A percentile compares a stretch with the other conserved stretches of the same genome.
Conservation (phyloP, 2,329 filamentous ascomycete genomes). For the Ascosphaera acerosa region DNA sequence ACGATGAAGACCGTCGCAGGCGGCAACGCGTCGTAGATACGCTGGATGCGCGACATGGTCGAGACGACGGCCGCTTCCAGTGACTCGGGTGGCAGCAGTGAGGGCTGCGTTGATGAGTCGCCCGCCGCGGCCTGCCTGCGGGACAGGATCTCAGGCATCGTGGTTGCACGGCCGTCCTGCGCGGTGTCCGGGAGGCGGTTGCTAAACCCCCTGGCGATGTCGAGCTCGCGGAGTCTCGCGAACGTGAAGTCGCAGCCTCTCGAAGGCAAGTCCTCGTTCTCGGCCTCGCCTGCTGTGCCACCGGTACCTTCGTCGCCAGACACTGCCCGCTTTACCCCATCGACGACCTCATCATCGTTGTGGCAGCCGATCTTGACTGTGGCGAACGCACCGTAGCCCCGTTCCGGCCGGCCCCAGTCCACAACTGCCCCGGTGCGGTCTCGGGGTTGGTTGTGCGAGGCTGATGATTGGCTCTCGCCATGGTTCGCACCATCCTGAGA, state of each 20-base stretch:
- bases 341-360: conserved; percentile 31
- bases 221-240: conserved; percentile 35
- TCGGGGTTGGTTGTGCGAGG: conserved; percentile 4
- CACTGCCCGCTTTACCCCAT: conserved; percentile 27
- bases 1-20: conserved; percentile 35
- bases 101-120: conserved; percentile 5
- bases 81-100: conserved; percentile 4
- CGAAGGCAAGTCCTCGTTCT: conserved; percentile 19
- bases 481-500: conserved; percentile 8
- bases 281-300: too few relatives aligned
- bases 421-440: conserved; percentile 33
- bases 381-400: conserved; percentile 32
- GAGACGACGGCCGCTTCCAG: conserved; percentile 24
- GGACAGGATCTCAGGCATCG: conserved; percentile 10
- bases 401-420: conserved; percentile 65
- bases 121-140: conserved; percentile 4
- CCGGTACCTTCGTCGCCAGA: conserved; percentile 16
- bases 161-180: conserved; percentile 15
- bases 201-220: conserved; percentile 34
- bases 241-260: conserved; percentile 36
- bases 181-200: conserved; percentile 23
- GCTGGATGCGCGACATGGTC: conserved; percentile 26
- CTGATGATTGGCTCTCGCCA: conserved; percentile 5
- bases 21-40: conserved; percentile 30
- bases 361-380: conserved; percentile 29